Percentiles rank a stretch among this genome's conserved stretches.
phyloP scores from a whole-genome alignment of 2,329 filamentous ascomycete species.

The Colletotrichum australisinense region DNA sequence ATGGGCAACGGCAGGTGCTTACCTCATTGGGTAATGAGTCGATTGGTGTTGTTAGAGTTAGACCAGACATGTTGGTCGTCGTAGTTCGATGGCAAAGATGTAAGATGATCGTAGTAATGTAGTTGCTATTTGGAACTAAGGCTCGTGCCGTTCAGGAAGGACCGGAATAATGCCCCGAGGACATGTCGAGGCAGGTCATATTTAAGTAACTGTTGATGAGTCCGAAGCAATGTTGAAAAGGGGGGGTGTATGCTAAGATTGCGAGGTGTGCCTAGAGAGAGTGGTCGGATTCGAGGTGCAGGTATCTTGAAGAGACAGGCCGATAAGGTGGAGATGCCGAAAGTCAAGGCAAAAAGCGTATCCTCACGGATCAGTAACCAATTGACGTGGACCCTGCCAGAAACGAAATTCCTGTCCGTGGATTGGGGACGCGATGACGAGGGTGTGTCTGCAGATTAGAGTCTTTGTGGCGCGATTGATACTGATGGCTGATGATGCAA shows the following conservation, averaged over 20 bases:
- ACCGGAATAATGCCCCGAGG: not conserved
- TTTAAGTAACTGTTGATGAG: constrained; percentile 11
- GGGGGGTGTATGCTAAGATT: not conserved
- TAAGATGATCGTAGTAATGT: not conserved
- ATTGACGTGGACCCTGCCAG: not conserved
- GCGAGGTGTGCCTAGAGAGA: not conserved
- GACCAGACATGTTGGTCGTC: constrained; percentile 23
- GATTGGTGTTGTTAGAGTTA: constrained; percentile 31
- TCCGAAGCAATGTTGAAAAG: not conserved
- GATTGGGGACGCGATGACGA: not conserved
- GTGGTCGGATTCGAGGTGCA: not conserved
- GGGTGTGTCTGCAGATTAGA: constrained; percentile 20
- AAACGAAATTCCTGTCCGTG: not conserved
- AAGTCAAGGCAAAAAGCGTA: not conserved
- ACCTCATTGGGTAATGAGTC: constrained; percentile 50
- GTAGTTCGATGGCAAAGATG: constrained; percentile 24
- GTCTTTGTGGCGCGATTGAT: constrained; percentile 13
- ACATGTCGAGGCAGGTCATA: constrained; percentile 12
- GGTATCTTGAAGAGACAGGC: not conserved
- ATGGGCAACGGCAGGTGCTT: not conserved
- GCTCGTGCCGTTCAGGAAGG: constrained; percentile 19
- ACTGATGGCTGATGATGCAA: constrained; percentile 13
- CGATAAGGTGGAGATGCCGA: constrained; percentile 31
- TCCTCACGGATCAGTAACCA: not conserved
- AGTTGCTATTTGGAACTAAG: not conserved